Evolutionary conservation across 495 filamentous ascomycete genomes (phyloP).

Genomic region (Staphylotrichum tortipilum): DNA sequence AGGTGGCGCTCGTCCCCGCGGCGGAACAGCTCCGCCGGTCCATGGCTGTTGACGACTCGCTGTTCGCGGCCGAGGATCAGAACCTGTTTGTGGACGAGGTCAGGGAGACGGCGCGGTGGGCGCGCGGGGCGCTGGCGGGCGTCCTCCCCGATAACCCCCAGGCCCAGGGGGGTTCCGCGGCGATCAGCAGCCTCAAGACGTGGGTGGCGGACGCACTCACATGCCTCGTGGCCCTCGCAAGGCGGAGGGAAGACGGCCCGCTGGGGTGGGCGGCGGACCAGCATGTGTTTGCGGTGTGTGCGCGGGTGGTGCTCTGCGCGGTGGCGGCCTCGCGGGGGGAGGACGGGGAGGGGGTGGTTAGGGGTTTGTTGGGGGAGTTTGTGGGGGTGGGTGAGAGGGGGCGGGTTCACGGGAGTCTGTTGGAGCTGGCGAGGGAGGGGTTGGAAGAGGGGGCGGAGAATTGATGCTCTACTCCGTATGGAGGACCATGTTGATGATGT

Average conservation of each 20-base stretch:
- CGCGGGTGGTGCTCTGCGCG: slow-evolving; percentile 48
- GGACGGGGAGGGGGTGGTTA: not conserved
- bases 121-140: slow-evolving; percentile 32
- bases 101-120: slow-evolving; percentile 62
- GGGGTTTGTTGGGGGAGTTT: slow-evolving; percentile 26
- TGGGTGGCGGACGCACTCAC: slow-evolving; percentile 55
- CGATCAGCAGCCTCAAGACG: slow-evolving; percentile 13
- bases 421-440: slow-evolving; percentile 24
- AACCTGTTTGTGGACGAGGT: slow-evolving; percentile 82
- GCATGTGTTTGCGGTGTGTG: slow-evolving; percentile 59
- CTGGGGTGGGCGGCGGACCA: slow-evolving; percentile 67
- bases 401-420: slow-evolving; percentile 26
- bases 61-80: slow-evolving; percentile 84
- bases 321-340: slow-evolving; percentile 17
- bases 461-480: too few relatives aligned
- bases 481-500: too few relatives aligned
- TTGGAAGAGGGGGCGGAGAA: not conserved
- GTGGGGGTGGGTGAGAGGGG: slow-evolving; percentile 15
- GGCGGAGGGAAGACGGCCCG: slow-evolving; percentile 56
- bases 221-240: slow-evolving; percentile 34
- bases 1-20: slow-evolving; percentile 31
- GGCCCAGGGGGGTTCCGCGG: slow-evolving; percentile 6
- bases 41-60: slow-evolving; percentile 53
- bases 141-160: slow-evolving; percentile 17
- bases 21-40: slow-evolving; percentile 39